phyloP scores from a whole-genome alignment of 768 basidiomycete genomes.

The Boletus huronensis region DNA sequence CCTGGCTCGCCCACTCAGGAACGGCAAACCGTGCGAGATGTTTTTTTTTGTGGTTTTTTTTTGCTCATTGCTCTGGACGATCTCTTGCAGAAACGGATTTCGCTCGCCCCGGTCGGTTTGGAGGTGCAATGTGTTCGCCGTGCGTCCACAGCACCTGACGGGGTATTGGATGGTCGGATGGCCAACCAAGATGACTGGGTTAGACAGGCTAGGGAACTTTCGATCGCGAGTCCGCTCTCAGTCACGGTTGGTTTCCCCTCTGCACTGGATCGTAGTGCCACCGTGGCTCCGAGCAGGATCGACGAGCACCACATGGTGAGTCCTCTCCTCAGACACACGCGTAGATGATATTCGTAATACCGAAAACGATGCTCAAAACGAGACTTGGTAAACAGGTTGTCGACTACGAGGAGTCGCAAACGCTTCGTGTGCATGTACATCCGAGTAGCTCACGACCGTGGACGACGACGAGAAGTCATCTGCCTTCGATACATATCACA shows the following conservation, averaged over 20 bases:
- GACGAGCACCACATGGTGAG: constrained; percentile 49
- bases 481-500: constrained; percentile 27
- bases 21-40: constrained; percentile 54
- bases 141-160: constrained; percentile 25
- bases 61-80: neutral
- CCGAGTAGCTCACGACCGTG: constrained; percentile 11
- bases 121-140: constrained; percentile 28
- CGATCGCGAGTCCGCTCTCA: constrained; percentile 39
- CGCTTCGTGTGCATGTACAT: constrained; percentile 10
- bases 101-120: constrained; percentile 35
- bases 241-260: constrained; percentile 15
- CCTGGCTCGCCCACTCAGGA: constrained; percentile 48
- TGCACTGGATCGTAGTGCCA: neutral
- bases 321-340: neutral
- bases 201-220: constrained; percentile 59
- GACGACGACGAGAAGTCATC: constrained; percentile 14
- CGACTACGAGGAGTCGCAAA: constrained; percentile 21
- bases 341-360: neutral
- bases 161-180: constrained; percentile 26
- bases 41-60: neutral
- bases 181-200: constrained; percentile 72
- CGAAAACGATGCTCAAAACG: constrained; percentile 8
- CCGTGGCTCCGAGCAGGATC: constrained; percentile 7
- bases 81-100: constrained; percentile 54
- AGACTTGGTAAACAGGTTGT: constrained; percentile 17